Evolutionary conservation across 2,329 filamentous ascomycete species (phyloP).

Genomic region (Fusarium luffae): DNA sequence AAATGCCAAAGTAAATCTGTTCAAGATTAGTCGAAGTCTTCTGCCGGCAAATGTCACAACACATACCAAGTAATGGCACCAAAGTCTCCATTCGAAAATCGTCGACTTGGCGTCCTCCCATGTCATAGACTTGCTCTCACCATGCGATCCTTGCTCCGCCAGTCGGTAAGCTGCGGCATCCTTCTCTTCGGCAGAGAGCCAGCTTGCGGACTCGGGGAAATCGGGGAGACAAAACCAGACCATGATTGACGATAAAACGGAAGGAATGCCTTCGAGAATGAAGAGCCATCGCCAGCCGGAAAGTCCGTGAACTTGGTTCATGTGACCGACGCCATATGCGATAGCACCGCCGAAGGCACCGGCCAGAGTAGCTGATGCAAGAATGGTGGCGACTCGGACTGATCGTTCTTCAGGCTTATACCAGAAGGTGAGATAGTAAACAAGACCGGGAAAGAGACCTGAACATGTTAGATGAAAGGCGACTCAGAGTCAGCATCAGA

Average conservation of each 20-base stretch:
- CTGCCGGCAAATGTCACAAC: accelerated
- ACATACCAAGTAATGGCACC: constrained; percentile 66
- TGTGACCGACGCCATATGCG: constrained; percentile 75
- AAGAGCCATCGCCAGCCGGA: constrained; percentile 74
- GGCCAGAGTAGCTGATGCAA: constrained; percentile 73
- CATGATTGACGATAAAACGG: constrained; percentile 67
- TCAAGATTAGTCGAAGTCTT: not conserved
- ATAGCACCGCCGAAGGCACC: constrained; percentile 78
- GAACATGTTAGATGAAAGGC: constrained; percentile 51
- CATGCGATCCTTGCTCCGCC: constrained; percentile 50
- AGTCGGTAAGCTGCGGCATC: constrained; percentile 58
- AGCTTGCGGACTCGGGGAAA: constrained; percentile 71
- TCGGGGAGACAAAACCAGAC: constrained; percentile 76
- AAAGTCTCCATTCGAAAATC: constrained; percentile 71
- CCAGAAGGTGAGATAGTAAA: constrained; percentile 70
- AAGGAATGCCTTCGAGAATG: constrained; percentile 70
- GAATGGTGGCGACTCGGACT: constrained; percentile 72
- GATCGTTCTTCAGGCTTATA: constrained; percentile 77
- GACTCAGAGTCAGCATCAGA: accelerated
- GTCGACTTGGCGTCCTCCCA: constrained; percentile 75
- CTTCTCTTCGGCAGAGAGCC: constrained; percentile 67
- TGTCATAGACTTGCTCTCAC: constrained; percentile 68
- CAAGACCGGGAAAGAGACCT: constrained; percentile 41
- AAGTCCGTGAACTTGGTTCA: constrained; percentile 70
- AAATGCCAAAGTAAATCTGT: constrained; percentile 58